Percentiles rank a stretch among this genome's conserved stretches.
These are phyloP conservation scores for Mortierella polycephala DNA, from an alignment of 371 early-diverging fungal species.

Conservation along the genomic window DNA sequence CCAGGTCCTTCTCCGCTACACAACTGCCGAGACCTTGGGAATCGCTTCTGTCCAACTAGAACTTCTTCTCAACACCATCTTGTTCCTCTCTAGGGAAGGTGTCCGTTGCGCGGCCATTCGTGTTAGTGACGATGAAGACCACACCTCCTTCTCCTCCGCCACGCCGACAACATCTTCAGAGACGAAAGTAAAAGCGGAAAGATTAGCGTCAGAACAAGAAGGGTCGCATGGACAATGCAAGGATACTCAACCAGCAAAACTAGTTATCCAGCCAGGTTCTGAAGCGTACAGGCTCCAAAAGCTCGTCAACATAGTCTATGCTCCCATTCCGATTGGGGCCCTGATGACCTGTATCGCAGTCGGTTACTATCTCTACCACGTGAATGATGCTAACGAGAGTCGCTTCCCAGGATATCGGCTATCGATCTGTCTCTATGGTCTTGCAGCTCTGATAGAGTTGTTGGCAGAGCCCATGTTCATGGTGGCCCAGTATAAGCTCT, in stretches of 20 bases:
- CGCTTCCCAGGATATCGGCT: constrained; percentile 59
- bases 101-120: constrained; percentile 81
- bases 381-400: constrained; percentile 45
- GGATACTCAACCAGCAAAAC: background rate
- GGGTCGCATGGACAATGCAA: background rate
- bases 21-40: constrained; percentile 80
- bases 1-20: constrained; percentile 77
- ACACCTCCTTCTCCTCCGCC: background rate
- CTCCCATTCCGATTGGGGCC: constrained; percentile 75
- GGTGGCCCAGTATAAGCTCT: constrained; percentile 73
- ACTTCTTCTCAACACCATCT: constrained; percentile 83
- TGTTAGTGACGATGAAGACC: constrained; percentile 40
- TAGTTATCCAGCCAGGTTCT: constrained; percentile 19
- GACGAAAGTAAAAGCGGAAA: background rate
- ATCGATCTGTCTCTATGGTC: constrained; percentile 72
- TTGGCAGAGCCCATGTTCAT: constrained; percentile 87
- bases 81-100: constrained; percentile 93
- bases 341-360: constrained; percentile 62
- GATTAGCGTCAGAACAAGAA: background rate
- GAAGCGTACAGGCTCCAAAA: constrained; percentile 58
- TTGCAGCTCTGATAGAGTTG: constrained; percentile 81
- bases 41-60: constrained; percentile 89
- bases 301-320: constrained; percentile 80
- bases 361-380: constrained; percentile 61
- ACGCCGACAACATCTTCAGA: background rate